These are phyloP conservation scores for Yarrowia galli DNA, from an alignment of 1,139 yeast genomes.

Conservation along the genomic window DNA sequence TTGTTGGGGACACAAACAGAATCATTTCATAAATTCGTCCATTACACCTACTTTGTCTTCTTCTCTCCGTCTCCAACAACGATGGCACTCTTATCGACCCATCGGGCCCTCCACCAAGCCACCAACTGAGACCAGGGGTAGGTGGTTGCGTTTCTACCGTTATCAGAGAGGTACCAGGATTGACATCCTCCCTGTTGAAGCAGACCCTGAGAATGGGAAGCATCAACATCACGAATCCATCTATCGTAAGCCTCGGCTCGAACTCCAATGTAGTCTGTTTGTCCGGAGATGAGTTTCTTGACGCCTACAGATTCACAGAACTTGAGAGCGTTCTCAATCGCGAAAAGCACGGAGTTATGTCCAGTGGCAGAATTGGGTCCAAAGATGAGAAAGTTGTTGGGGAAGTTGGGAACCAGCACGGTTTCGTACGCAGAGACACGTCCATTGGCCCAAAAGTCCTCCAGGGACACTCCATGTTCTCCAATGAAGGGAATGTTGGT, in stretches of 20 bases:
- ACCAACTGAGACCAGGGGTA: conserved; percentile 42
- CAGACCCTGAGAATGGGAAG: conserved; percentile 39
- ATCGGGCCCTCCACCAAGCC: conserved; percentile 40
- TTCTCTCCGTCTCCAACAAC: conserved; percentile 9
- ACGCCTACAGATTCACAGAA: conserved; percentile 40
- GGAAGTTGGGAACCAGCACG: conserved; percentile 40
- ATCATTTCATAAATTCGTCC: no score
- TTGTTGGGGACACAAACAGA: no score
- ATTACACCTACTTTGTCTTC: conserved; percentile 23
- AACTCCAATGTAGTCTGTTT: conserved; percentile 39
- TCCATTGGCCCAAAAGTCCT: conserved; percentile 40
- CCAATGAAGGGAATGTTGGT: conserved; percentile 39
- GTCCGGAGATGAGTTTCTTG: conserved; percentile 39
- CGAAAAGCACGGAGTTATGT: conserved; percentile 42
- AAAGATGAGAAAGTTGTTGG: conserved; percentile 41
- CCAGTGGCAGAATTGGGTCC: conserved; percentile 43
- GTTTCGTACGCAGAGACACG: conserved; percentile 42
- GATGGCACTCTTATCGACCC: conserved; percentile 19
- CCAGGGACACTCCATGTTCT: conserved; percentile 40
- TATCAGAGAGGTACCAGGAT: conserved; percentile 41
- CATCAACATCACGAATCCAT: conserved; percentile 39
- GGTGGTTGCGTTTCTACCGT: conserved; percentile 41
- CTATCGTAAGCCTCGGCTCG: conserved; percentile 40
- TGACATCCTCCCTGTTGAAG: conserved; percentile 42
- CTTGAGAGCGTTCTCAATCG: conserved; percentile 41